Percentiles rank a stretch among this genome's conserved stretches.
These are phyloP conservation scores for Lecanicillium sp. DNA, from an alignment of 2,329 filamentous ascomycete species.

Conservation along the genomic window DNA sequence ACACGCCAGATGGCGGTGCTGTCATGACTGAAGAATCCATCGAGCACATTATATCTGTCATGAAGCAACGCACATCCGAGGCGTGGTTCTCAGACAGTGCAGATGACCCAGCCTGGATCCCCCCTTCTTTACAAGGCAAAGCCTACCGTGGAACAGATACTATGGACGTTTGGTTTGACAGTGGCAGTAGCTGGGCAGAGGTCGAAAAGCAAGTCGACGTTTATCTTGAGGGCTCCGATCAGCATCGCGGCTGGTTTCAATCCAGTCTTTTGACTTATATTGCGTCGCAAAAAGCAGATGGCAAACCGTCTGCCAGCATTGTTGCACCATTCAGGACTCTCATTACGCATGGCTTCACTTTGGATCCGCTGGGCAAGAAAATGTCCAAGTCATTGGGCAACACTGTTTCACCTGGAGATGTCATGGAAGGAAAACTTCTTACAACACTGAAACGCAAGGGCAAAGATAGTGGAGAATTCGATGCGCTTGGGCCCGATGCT, in stretches of 20 bases:
- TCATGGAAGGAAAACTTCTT: constrained; percentile 76
- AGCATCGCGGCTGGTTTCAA: constrained; percentile 98
- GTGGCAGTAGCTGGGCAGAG: constrained; percentile 83
- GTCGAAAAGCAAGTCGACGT: constrained; percentile 60
- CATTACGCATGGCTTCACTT: constrained; percentile 92
- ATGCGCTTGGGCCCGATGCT: constrained; percentile 76
- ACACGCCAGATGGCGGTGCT: constrained; percentile 62
- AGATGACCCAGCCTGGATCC: constrained; percentile 72
- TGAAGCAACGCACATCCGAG: constrained; percentile 72
- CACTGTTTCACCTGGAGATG: constrained; percentile 68
- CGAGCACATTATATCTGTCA: constrained; percentile 72
- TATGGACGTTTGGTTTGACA: constrained; percentile 99
- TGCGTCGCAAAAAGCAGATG: constrained; percentile 45
- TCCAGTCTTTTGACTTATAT: constrained; percentile 86
- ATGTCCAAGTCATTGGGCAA: constrained; percentile 99
- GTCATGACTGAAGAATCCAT: constrained; percentile 74
- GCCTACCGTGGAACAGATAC: constrained; percentile 81
- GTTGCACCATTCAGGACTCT: constrained; percentile 72
- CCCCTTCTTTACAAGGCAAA: constrained; percentile 47
- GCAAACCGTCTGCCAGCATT: constrained; percentile 17
- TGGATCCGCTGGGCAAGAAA: constrained; percentile 85
- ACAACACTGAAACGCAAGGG: constrained; percentile 57
- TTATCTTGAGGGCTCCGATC: constrained; percentile 89
- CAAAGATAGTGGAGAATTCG: constrained; percentile 41
- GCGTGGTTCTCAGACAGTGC: constrained; percentile 85